Conservation (phyloP, 2,329 filamentous ascomycete species). For the Claviceps sp. region DNA sequence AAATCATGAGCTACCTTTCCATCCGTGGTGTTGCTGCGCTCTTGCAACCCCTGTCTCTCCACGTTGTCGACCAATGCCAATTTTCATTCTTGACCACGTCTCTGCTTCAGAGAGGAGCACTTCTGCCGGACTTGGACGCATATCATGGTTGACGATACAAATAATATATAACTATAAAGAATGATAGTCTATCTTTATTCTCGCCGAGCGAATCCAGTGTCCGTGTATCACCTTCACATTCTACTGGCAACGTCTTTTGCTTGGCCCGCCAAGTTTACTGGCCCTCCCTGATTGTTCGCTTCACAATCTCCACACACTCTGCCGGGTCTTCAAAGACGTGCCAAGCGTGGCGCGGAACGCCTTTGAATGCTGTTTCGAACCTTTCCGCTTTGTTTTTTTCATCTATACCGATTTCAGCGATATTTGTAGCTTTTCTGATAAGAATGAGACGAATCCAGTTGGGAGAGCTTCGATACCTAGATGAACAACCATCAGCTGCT, state of each 20-base stretch:
- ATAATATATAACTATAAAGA: too few relatives aligned
- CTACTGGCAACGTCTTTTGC: not conserved
- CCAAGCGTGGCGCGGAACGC: slow-evolving; percentile 59
- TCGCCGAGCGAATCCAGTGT: too few relatives aligned
- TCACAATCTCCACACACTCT: slow-evolving; percentile 37
- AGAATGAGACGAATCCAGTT: slow-evolving; percentile 74
- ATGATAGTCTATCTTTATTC: too few relatives aligned
- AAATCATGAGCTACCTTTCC: too few relatives aligned
- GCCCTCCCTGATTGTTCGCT: slow-evolving; percentile 8
- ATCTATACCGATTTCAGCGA: slow-evolving; percentile 54
- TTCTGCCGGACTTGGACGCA: too few relatives aligned
- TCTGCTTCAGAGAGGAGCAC: too few relatives aligned
- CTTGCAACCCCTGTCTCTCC: too few relatives aligned
- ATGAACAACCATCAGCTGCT: slow-evolving; percentile 3
- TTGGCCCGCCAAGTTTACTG: not conserved
- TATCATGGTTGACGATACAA: too few relatives aligned
- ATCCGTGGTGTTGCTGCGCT: too few relatives aligned
- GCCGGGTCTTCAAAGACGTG: slow-evolving; percentile 67
- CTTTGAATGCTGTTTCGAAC: slow-evolving; percentile 73
- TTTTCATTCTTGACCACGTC: too few relatives aligned
- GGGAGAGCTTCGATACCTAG: slow-evolving; percentile 47
- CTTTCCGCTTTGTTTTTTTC: slow-evolving; percentile 60
- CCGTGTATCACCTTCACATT: too few relatives aligned
- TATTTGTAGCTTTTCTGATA: slow-evolving; percentile 70
- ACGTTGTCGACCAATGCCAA: too few relatives aligned